Evolutionary conservation across 192 early-diverging fungal genomes (phyloP), one percentile per base, ranked within the genome.

Genomic region (Diversispora epigaea): DNA sequence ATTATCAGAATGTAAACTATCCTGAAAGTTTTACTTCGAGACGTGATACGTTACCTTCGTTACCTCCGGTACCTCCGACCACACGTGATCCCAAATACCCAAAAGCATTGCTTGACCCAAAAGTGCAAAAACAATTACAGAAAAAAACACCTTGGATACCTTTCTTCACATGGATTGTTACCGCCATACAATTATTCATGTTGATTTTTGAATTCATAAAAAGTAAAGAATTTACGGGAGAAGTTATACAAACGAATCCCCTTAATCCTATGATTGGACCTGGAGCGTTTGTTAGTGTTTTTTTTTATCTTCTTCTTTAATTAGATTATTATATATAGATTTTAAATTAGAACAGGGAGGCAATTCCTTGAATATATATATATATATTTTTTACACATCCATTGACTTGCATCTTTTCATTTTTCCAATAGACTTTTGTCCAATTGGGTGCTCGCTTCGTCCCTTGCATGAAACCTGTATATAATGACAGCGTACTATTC

Each of bases 251-350:
- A 70, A 88, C 87, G 0, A 82, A 80, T 32, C 89, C 91, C 0
- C 86, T 91, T 72, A 95, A 95, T 72, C 86, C 85, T 73, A 90
- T 96, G 89, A 93, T 95, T 77, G 94, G 94, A 7, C 93, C 93
- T 8, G 71, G 82, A 4, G 49, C 85, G 4, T 84, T 84, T 7
- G 86, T 86, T 78, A 82, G 84, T 85, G 6, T 6, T 46, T 7
- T 43, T 62, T 44, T 32, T 32, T n/a, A n/a, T n/a, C n/a, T n/a
- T 32, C 25, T 32, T 32, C 2, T 32, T 32, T 32, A 1, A 2
- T 32, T 32, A 32, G 2, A 32, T 32, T 32, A 4, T 52, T 46
- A 77, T 17, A 60, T 14, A 40, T 21, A 10, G 44, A 15, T n/a
- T n/a, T n/a, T n/a, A n/a, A n/a, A n/a, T n/a, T n/a, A n/a, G n/a